These are phyloP conservation scores for Kingdonia uniflora DNA, from an alignment of 164 flowering plant species.

Conservation along the genomic window DNA sequence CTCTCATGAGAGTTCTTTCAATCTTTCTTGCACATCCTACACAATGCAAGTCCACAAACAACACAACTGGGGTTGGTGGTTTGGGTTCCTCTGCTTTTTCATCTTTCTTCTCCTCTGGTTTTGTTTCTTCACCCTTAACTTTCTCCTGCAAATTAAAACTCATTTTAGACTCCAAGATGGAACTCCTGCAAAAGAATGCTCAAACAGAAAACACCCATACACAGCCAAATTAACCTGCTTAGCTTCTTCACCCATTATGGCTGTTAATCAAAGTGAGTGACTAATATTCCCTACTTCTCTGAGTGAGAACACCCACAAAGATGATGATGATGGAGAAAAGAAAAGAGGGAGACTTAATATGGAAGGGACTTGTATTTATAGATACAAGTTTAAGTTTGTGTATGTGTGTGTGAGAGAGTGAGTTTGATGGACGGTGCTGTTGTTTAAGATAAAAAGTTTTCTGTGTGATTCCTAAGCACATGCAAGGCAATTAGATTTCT, in stretches of 20 bases:
- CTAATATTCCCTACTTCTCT: no score
- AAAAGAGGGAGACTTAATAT: neutral
- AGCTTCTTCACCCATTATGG: conserved; percentile 61
- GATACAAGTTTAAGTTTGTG: neutral
- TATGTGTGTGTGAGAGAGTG: no score
- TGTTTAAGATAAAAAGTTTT: neutral
- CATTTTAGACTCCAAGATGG: no score
- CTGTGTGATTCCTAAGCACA: conserved; percentile 3
- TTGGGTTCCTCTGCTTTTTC: conserved; percentile 26
- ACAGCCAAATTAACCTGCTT: conserved; percentile 30
- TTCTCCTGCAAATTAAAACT: conserved; percentile 17
- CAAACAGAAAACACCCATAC: no score
- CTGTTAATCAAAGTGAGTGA: neutral
- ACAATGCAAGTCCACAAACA: conserved; percentile 86
- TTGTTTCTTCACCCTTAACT: conserved; percentile 28
- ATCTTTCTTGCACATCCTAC: conserved; percentile 90
- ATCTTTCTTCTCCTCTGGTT: conserved; percentile 25
- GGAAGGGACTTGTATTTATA: neutral
- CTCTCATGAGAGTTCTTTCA: conserved; percentile 53
- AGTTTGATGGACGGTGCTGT: conserved; percentile 1
- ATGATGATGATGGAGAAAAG: neutral
- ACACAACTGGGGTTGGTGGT: conserved; percentile 54
- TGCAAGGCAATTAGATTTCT: conserved; percentile 7
- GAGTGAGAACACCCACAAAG: neutral
- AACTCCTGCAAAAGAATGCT: no score